Evolutionary conservation across 768 basidiomycete species (phyloP).

Genomic region (Tylopilus balloui): DNA sequence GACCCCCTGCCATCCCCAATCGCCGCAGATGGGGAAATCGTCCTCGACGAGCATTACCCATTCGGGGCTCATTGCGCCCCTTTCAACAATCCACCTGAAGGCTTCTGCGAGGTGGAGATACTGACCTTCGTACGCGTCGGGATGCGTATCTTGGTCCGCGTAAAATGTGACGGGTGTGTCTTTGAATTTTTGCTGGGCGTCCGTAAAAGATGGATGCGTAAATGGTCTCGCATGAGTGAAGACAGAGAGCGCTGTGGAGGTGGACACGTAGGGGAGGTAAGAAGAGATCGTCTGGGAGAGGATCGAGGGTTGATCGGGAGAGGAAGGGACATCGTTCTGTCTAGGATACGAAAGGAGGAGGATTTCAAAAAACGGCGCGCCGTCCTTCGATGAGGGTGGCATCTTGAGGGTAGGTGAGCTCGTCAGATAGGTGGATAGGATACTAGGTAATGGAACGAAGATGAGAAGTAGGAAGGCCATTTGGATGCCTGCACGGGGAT

Average conservation of each 20-base stretch:
- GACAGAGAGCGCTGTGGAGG: constrained; percentile 32
- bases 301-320: constrained; percentile 19
- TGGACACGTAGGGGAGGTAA: constrained; percentile 33
- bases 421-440: constrained; percentile 3
- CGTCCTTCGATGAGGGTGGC: constrained; percentile 17
- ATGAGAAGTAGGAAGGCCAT: constrained; percentile 20
- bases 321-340: constrained; percentile 27
- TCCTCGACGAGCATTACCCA: constrained; percentile 44
- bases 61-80: constrained; percentile 25
- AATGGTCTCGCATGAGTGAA: constrained; percentile 34
- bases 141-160: constrained; percentile 30
- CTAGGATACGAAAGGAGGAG: constrained; percentile 39
- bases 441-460: constrained; percentile 3
- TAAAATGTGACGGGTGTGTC: constrained; percentile 23
- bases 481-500: constrained; percentile 13
- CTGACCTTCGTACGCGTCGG: constrained; percentile 27
- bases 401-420: constrained; percentile 1
- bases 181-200: constrained; percentile 24
- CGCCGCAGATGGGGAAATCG: constrained; percentile 41
- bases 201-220: constrained; percentile 31
- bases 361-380: constrained; percentile 36
- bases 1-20: constrained; percentile 34
- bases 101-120: constrained; percentile 41
- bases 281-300: constrained; percentile 37
- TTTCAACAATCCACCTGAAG: constrained; percentile 33